Evolutionary conservation across 306 rosid genomes (phyloP).

Genomic region (Prunus persica): Prunus_persica_NCBIv2 NC_034011.1:3585501-3586000

Average conservation of each 20-base stretch:
- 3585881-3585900: background rate
- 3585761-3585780: conserved; percentile 49
- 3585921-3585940: background rate
- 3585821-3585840: background rate
- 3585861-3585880: background rate
- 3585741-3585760: conserved; percentile 28
- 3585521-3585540: conserved; percentile 43
- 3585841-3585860: conserved; percentile 3
- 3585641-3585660: conserved; percentile 43
- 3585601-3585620: conserved; percentile 13
- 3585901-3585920: background rate
- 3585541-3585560: conserved; percentile 36
- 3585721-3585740: conserved; percentile 31
- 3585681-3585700: conserved; percentile 75
- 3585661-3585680: conserved; percentile 50
- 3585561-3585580: conserved; percentile 19
- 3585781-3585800: background rate
- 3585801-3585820: conserved; percentile 6
- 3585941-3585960: no score
- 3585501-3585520: conserved; percentile 41
- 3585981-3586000: no score
- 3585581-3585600: conserved; percentile 18
- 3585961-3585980: no score
- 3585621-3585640: conserved; percentile 9
- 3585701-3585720: conserved; percentile 61